phyloP scores from a whole-genome alignment of 495 filamentous ascomycete species.

The Trypethelium eluteriae region DNA sequence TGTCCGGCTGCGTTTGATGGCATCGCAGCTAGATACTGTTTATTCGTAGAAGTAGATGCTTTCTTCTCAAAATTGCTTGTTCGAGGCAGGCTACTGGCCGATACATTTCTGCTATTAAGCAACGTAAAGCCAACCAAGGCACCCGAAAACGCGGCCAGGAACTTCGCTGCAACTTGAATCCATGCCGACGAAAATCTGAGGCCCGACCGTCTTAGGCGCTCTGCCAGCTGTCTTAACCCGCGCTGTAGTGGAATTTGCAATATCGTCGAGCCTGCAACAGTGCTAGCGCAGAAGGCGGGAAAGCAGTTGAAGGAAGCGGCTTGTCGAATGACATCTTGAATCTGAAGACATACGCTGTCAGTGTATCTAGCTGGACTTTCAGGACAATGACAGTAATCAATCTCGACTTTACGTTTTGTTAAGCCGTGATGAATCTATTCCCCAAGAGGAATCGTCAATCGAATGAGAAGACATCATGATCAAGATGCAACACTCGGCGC shows the following conservation, averaged over 20 bases:
- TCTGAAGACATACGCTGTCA: slow-evolving; percentile 11
- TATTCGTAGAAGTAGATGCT: background rate
- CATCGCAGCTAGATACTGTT: background rate
- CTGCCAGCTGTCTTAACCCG: slow-evolving; percentile 17
- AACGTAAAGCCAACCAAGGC: slow-evolving; percentile 26
- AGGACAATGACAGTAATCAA: background rate
- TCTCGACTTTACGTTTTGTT: background rate
- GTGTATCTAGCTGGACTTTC: background rate
- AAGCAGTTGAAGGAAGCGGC: slow-evolving; percentile 50
- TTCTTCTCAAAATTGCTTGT: background rate
- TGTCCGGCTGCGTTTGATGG: background rate
- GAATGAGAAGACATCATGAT: background rate
- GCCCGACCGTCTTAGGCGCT: background rate
- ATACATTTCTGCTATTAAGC: slow-evolving; percentile 22
- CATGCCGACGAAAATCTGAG: background rate
- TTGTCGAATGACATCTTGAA: slow-evolving; percentile 25
- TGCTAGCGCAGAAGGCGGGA: slow-evolving; percentile 69
- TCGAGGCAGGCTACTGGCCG: background rate
- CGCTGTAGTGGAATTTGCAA: slow-evolving; percentile 45
- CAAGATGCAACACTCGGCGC: no score
- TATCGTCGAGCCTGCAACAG: slow-evolving; percentile 70
- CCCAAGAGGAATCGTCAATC: background rate
- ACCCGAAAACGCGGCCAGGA: slow-evolving; percentile 27
- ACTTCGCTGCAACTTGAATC: slow-evolving; percentile 14
- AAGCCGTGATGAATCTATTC: background rate